These are phyloP conservation scores for Penicillium sp. DNA, from an alignment of 2,329 filamentous ascomycete genomes.

Conservation along the genomic window DNA sequence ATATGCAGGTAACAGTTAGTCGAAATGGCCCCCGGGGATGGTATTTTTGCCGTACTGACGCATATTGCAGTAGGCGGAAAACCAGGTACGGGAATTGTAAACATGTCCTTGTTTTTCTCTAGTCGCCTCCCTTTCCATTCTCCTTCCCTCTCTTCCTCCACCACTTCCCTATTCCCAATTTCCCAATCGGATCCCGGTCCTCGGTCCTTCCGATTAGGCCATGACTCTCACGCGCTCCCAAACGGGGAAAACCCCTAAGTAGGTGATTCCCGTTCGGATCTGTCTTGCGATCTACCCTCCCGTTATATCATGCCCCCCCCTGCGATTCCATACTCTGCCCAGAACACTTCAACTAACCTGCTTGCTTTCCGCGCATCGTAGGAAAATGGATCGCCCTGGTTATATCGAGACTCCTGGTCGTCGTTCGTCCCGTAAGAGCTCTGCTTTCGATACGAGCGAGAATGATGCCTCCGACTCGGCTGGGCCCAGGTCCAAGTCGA, in stretches of 20 bases:
- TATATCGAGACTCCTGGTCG: constrained; percentile 53
- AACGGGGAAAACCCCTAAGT: constrained; percentile 53
- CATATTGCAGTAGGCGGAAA: constrained; percentile 7
- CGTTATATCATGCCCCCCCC: constrained; percentile 13
- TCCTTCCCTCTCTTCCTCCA: constrained; percentile 6
- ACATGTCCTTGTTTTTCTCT: constrained; percentile 15
- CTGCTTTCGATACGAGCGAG: constrained; percentile 32
- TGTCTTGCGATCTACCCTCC: constrained; percentile 10
- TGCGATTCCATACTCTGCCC: constrained; percentile 1
- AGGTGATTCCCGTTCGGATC: constrained; percentile 28
- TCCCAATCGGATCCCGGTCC: constrained; percentile 16
- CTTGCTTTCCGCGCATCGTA: constrained; percentile 25
- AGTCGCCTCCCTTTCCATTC: background rate
- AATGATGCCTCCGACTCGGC: constrained; percentile 30
- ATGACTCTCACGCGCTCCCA: constrained; percentile 52
- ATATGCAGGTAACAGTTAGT: background rate
- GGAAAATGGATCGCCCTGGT: constrained; percentile 52
- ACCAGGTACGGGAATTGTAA: constrained; percentile 14
- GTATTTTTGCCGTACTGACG: constrained; percentile 10
- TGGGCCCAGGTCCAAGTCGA: constrained; percentile 24
- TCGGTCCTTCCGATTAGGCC: constrained; percentile 19
- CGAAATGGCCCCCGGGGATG: background rate
- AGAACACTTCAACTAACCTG: constrained; percentile 6
- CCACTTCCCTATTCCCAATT: constrained; percentile 9
- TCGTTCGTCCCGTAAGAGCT: constrained; percentile 46